A percentile compares a stretch with the other conserved stretches of the same genome.
Conservation (phyloP, 2,329 filamentous ascomycete species). For the Xylaria multiplex region DNA sequence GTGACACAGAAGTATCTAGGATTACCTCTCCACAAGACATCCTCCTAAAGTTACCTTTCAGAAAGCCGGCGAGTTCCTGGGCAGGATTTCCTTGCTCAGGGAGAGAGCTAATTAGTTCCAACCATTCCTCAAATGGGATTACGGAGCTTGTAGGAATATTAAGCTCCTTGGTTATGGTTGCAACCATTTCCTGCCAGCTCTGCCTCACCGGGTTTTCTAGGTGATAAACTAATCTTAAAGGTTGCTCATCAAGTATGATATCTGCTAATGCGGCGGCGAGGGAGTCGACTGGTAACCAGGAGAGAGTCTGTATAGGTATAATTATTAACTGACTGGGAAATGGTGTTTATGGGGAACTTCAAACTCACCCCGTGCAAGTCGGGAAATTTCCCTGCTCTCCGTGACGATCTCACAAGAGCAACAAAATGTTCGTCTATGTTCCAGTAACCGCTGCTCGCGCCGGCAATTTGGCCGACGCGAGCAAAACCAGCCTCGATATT, state of each 20-base stretch:
- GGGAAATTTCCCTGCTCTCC: slow-evolving; percentile 45
- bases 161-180: slow-evolving; percentile 1
- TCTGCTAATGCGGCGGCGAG: slow-evolving; percentile 6
- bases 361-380: slow-evolving; percentile 36
- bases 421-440: slow-evolving; percentile 57
- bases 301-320: slow-evolving; percentile 1
- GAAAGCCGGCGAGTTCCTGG: slow-evolving; percentile 2
- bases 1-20: background rate
- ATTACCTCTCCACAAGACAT: slow-evolving; percentile 20
- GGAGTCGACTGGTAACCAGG: slow-evolving; percentile 25
- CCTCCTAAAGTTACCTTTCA: slow-evolving; percentile 3
- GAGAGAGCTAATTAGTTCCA: no score
- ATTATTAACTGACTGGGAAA: background rate
- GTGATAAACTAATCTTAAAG: slow-evolving; percentile 15
- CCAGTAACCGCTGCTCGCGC: slow-evolving; percentile 55
- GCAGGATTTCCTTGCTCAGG: background rate
- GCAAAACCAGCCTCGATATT: slow-evolving; percentile 52
- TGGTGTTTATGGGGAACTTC: background rate
- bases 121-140: background rate
- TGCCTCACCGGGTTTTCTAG: slow-evolving; percentile 28
- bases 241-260: background rate
- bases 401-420: slow-evolving; percentile 55
- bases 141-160: background rate
- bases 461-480: slow-evolving; percentile 57
- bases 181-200: slow-evolving; percentile 5